phyloP scores from a whole-genome alignment of 768 basidiomycete species.

The Leucosporidium creatinivorum region DNA sequence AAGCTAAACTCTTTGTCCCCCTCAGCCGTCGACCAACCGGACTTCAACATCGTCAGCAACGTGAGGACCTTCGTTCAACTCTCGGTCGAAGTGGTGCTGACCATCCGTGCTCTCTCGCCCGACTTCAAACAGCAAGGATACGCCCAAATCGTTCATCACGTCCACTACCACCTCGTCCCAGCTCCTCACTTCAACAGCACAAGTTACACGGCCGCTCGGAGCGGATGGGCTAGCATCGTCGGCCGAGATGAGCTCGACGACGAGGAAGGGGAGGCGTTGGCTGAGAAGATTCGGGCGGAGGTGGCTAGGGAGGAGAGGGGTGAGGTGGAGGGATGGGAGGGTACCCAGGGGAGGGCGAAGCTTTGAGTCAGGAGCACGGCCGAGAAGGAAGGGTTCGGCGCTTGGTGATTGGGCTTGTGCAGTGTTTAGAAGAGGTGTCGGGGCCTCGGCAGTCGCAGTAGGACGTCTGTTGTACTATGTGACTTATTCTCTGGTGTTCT shows the following conservation, averaged over 20 bases:
- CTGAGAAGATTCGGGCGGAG: conserved; percentile 3
- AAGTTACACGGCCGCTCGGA: neutral
- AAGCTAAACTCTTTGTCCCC: no score
- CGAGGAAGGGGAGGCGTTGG: neutral
- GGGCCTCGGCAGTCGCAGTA: no score
- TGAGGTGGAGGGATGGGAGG: neutral
- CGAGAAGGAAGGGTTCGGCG: neutral
- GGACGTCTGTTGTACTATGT: no score
- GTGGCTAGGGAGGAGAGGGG: conserved; percentile 3
- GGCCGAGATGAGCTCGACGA: conserved; percentile 16
- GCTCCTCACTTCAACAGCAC: neutral
- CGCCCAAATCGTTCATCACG: conserved; percentile 25
- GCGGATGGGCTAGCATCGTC: neutral
- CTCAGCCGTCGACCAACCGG: conserved; percentile 11
- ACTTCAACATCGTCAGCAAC: conserved; percentile 9
- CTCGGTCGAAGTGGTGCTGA: neutral
- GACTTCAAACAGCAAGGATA: conserved; percentile 19
- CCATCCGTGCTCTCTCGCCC: neutral
- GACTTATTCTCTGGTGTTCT: no score
- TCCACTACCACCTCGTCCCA: conserved; percentile 21
- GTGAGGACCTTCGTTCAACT: neutral
- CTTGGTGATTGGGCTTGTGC: no score
- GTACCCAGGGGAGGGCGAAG: neutral
- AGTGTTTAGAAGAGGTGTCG: no score
- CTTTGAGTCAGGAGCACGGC: neutral